Percentiles rank a stretch among this genome's conserved stretches.
Conservation (phyloP, 1,284 basidiomycete genomes). For the Ceratobasidium sp. region DNA sequence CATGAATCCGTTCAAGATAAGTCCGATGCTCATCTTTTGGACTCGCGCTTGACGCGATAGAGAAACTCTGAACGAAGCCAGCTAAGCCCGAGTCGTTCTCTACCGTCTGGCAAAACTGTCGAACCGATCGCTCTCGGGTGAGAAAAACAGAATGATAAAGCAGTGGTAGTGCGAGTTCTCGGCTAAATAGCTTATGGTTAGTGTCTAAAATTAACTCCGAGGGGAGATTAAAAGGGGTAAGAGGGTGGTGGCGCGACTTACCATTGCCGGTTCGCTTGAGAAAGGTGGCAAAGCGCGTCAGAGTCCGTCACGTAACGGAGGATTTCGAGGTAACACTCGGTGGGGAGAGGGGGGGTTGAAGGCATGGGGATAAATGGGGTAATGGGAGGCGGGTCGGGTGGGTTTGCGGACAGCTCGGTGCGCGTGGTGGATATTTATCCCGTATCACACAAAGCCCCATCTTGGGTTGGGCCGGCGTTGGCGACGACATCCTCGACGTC, state of each 20-base stretch:
- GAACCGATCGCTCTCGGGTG: constrained; percentile 19
- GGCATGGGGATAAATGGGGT: constrained; percentile 10
- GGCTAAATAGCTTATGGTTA: constrained; percentile 27
- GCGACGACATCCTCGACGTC: background rate
- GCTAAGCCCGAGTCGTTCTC: background rate
- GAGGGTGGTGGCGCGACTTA: constrained; percentile 25
- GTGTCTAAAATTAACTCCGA: background rate
- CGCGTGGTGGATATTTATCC: constrained; percentile 19
- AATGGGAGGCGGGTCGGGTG: constrained; percentile 27
- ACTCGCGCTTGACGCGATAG: constrained; percentile 27
- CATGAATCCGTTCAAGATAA: constrained; percentile 21
- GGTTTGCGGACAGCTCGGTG: background rate
- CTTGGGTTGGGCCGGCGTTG: background rate
- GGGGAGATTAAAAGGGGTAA: background rate
- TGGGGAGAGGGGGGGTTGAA: constrained; percentile 15
- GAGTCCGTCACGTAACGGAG: constrained; percentile 2
- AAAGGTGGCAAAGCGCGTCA: background rate
- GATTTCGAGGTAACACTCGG: constrained; percentile 37
- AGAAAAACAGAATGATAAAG: constrained; percentile 39
- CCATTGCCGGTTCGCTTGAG: constrained; percentile 27
- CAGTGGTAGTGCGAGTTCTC: constrained; percentile 26
- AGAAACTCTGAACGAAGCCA: constrained; percentile 28
- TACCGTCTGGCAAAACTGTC: constrained; percentile 23
- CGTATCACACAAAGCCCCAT: constrained; percentile 33
- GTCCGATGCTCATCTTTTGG: constrained; percentile 15